Evolutionary conservation across 352 stramenopile species (phyloP).

Genomic region (Phytophthora pini): DNA sequence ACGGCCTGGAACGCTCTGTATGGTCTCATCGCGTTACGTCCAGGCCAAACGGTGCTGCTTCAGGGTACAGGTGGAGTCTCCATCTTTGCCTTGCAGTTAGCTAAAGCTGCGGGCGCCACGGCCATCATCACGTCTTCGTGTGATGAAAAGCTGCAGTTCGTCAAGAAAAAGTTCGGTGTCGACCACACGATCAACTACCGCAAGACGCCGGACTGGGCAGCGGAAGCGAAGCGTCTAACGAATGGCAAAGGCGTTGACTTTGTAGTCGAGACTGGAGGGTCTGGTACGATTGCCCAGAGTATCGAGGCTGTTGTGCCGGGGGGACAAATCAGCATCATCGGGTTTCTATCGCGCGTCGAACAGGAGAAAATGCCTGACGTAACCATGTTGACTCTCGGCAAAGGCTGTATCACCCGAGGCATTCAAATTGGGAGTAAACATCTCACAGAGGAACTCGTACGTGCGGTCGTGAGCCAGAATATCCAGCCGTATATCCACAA

Average conservation of each 20-base stretch:
- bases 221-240: constrained; percentile 23
- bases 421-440: constrained; percentile 31
- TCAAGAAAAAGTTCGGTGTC: constrained; percentile 28
- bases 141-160: constrained; percentile 26
- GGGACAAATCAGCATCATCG: constrained; percentile 31
- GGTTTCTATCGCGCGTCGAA: constrained; percentile 14
- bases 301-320: constrained; percentile 23
- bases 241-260: constrained; percentile 29
- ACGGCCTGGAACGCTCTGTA: constrained; percentile 39
- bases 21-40: constrained; percentile 8
- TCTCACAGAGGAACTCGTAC: constrained; percentile 29
- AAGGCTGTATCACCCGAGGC: constrained; percentile 30
- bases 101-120: constrained; percentile 33
- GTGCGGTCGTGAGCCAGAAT: constrained; percentile 24
- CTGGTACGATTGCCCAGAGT: constrained; percentile 37
- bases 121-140: constrained; percentile 34
- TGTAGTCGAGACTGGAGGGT: constrained; percentile 35
- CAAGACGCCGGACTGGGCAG: constrained; percentile 32
- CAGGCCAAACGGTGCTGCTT: constrained; percentile 16
- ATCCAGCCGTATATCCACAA: constrained; percentile 35
- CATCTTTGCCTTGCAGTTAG: constrained; percentile 27
- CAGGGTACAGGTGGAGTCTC: constrained; percentile 29
- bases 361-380: constrained; percentile 38
- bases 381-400: constrained; percentile 9
- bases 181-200: constrained; percentile 40